These are phyloP conservation scores for Quercus lobata DNA, from an alignment of 331 rosid species.

Conservation along the genomic window DNA sequence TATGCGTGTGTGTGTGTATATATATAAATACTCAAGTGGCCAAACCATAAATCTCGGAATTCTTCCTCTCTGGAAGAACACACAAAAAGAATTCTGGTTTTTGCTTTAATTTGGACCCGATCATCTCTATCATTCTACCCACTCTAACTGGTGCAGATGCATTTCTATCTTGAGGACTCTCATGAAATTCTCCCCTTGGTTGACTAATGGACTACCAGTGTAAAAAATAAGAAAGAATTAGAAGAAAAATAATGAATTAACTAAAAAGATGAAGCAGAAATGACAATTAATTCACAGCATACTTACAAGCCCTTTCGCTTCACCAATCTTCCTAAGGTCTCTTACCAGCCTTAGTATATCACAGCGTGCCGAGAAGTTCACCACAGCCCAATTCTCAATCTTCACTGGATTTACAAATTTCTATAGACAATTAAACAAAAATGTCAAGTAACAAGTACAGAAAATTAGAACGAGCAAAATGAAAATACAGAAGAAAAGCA, in stretches of 20 bases:
- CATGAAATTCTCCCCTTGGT: conserved; percentile 2
- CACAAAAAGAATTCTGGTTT: conserved; percentile 23
- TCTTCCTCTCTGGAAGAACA: conserved; percentile 36
- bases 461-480: not conserved
- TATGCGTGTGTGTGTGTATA: too few relatives aligned
- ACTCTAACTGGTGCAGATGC: conserved; percentile 21
- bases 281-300: not conserved
- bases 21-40: too few relatives aligned
- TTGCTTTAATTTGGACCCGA: not conserved
- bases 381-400: conserved; percentile 29
- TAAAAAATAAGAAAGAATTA: not conserved
- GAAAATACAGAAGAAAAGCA: not conserved
- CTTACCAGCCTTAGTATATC: not conserved
- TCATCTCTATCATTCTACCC: not conserved
- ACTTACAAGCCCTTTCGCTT: conserved; percentile 32
- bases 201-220: not conserved
- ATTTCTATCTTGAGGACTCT: not conserved
- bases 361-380: conserved; percentile 33
- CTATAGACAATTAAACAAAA: conserved; percentile 12
- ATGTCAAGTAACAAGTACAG: not conserved
- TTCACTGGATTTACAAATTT: conserved; percentile 19
- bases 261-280: not conserved
- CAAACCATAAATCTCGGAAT: conserved; percentile 37
- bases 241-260: too few relatives aligned
- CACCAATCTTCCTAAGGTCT: conserved; percentile 3